Evolutionary conservation across 768 basidiomycete genomes (phyloP), one percentile per base, ranked within the genome.

Genomic region (Tephrocybe rancida): DNA sequence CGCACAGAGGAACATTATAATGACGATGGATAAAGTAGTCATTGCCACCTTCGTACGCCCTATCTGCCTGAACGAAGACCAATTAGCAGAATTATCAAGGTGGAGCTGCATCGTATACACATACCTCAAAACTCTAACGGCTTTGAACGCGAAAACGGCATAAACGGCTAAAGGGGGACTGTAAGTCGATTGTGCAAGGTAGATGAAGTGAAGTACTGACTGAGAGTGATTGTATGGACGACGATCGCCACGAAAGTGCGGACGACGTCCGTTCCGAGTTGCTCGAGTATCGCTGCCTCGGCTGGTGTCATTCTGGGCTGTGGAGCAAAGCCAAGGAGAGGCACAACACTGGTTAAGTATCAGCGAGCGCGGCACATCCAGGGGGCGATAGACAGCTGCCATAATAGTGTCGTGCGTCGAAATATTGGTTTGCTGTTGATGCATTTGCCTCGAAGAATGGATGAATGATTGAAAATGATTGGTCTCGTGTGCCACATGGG

Each of bases 231-330:
- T 21, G 53, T 53, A 41, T 54, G 53, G 18, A 54, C 45, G 18
- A 54, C 46, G 16, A 48, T 54, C 1, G 53, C 53, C 2, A 54
- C 46, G 21, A 54, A 54, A 16, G 53, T 54, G 11, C 46, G 37
- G 10, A 54, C 13, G 19, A 48, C n/a, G 29, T 54, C 53, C n/a
- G 26, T 48, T 3, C 53, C 52, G 10, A 54, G 46, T n/a, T 29
- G 37, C 8, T 43, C 27, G 10, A 51, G 24, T 3, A 14, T 48
- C 21, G 32, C 18, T 24, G 18, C 16, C 16, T 48, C 47, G 5
- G 18, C 35, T 3, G 47, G 47, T 19, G 47, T 38, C 47, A 48
- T 48, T 10, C 18, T 7, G 35, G 34, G n/a, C 3, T n/a, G 29
- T 8, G 45, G 25, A 18, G 45, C 5, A 6, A 41, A n/a, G 5